Evolutionary conservation across 2,329 filamentous ascomycete species (phyloP).

Genomic region (Aphanocladium album): DNA sequence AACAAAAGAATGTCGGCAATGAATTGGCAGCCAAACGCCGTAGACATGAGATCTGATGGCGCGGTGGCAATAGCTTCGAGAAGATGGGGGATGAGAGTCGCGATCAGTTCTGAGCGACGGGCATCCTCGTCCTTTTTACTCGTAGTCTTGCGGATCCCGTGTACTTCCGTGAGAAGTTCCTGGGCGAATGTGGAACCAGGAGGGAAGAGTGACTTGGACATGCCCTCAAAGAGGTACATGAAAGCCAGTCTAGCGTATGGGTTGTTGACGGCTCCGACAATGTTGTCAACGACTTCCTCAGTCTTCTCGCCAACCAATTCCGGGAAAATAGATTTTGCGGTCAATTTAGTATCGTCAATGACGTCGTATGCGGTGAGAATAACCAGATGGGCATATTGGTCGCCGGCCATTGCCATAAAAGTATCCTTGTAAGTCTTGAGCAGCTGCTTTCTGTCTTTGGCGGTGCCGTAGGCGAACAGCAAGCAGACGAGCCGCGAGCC

Average conservation of each 20-base stretch:
- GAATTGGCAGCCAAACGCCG: slow-evolving; percentile 82
- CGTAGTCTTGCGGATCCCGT: slow-evolving; percentile 72
- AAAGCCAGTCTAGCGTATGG: slow-evolving; percentile 61
- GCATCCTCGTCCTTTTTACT: slow-evolving; percentile 86
- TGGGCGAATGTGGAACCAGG: slow-evolving; percentile 59
- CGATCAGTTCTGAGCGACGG: slow-evolving; percentile 70
- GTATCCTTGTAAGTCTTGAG: slow-evolving; percentile 88
- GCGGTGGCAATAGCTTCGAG: slow-evolving; percentile 67
- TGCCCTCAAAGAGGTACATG: slow-evolving; percentile 73
- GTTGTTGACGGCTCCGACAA: slow-evolving; percentile 61
- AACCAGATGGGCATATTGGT: slow-evolving; percentile 72
- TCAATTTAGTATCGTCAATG: slow-evolving; percentile 89
- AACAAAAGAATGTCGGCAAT: slow-evolving; percentile 77
- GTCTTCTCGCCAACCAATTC: slow-evolving; percentile 74
- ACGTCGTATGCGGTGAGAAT: slow-evolving; percentile 85
- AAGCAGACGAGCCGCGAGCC: slow-evolving; percentile 78
- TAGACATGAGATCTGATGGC: slow-evolving; percentile 63
- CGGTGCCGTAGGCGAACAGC: slow-evolving; percentile 74
- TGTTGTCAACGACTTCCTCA: slow-evolving; percentile 56
- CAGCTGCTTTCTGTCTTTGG: slow-evolving; percentile 89
- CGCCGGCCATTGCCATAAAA: slow-evolving; percentile 76
- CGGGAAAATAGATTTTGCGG: slow-evolving; percentile 76
- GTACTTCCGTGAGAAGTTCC: slow-evolving; percentile 69
- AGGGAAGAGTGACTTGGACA: slow-evolving; percentile 58
- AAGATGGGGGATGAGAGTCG: slow-evolving; percentile 67